Percentiles rank a stretch among this genome's conserved stretches.
Evolutionary conservation across 805 yeast species (phyloP).

Genomic region (Candida germanica): DNA sequence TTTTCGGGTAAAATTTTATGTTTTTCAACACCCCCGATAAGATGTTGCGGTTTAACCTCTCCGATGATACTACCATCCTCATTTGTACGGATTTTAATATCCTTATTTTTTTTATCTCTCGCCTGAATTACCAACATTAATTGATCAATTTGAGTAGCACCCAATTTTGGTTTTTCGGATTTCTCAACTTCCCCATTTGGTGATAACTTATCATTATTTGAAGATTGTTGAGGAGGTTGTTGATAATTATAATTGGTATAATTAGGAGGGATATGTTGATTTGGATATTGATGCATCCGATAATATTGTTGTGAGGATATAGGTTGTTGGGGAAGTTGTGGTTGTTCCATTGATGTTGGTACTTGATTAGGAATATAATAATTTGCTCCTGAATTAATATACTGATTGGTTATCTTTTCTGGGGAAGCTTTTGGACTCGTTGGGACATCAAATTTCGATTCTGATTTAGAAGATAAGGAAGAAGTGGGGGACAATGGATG

Average conservation of each 20-base stretch:
- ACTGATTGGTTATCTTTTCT: neutral
- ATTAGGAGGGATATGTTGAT: conserved; percentile 12
- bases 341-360: conserved; percentile 5
- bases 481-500: conserved; percentile 33
- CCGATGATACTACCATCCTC: conserved; percentile 70
- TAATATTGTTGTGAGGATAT: conserved; percentile 8
- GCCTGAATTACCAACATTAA: conserved; percentile 90
- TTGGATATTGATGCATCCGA: conserved; percentile 7
- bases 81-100: conserved; percentile 49
- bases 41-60: conserved; percentile 38
- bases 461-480: conserved; percentile 31
- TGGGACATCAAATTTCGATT: conserved; percentile 32
- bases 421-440: conserved; percentile 43
- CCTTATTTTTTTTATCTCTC: conserved; percentile 68
- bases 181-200: conserved; percentile 15
- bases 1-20: conserved; percentile 29
- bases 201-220: neutral
- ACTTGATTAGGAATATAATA: conserved; percentile 1
- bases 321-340: conserved; percentile 7
- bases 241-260: conserved; percentile 11
- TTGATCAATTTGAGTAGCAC: conserved; percentile 88
- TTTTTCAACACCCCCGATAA: conserved; percentile 80
- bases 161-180: conserved; percentile 68
- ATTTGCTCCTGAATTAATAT: neutral
- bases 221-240: conserved; percentile 6